Base-by-base conservation (phyloP, 495 filamentous ascomycete species). In the Tuber umbilicatum region DNA sequence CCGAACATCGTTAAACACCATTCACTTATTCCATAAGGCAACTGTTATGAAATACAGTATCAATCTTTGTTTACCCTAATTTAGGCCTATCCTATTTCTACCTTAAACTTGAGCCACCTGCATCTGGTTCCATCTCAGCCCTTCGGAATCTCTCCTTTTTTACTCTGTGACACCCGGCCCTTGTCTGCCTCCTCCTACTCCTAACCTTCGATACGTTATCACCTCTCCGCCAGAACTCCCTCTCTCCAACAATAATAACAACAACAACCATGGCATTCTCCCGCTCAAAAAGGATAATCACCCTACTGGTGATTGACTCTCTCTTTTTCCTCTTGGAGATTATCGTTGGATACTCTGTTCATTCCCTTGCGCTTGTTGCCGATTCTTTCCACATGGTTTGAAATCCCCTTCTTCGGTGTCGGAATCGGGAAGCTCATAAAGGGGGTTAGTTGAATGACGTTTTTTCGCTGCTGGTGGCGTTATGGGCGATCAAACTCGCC, bases 341-440 rank as follows among this genome's bases (percentile, higher is more conserved):
- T 70, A 90, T 90, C 35, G 89, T 92, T 70, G 95, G 95, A 72
- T 92, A 95, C 84, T 84, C 88, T 64, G 93, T 96, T 72, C 90
- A 92, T 79, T 98, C 95, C 40, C 89, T 99, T 76, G 95, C 95
- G 27, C 87, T 99, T 73, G 92, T 96, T 81, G 95, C 95, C 50
- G 95, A 99, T 85, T 93, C 95, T 73, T 99, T 98, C 85, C 95
- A 99, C 81, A 99, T 99, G 95, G 93, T 94, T 85, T 80, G 86
- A 76, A 71, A 64, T 6, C 19, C 23, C 14, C 19, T 10, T 14
- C 70, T 38, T 35, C 7, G 39, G 40, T 38, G 31, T 42, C 31
- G 27, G 50, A 21, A 60, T 31, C 10, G 12, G 16, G 55, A 64
- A 35, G 27, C 55, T 64, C 27, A 37, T 10, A 47, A 70, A 39